Evolutionary conservation across 768 basidiomycete genomes (phyloP).

Genomic region (Calocybe indica): DNA sequence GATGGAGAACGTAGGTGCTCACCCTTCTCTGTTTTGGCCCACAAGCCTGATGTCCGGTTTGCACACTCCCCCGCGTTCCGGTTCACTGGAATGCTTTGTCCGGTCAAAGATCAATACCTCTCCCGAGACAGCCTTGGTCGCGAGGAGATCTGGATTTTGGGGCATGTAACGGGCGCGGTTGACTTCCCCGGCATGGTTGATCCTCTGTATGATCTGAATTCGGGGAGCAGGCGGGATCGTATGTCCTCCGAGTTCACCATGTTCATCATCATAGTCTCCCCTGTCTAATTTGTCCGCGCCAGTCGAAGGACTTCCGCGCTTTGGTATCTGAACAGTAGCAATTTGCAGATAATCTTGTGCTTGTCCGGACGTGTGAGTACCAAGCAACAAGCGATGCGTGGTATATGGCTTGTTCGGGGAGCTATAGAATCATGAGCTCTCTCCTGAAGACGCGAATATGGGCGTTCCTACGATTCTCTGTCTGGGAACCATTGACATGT

Average conservation of each 20-base stretch:
- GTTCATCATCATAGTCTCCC: constrained; percentile 83
- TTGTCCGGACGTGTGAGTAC: constrained; percentile 95
- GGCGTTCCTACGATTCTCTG: constrained; percentile 71
- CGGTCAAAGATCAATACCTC: constrained; percentile 95
- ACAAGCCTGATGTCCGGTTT: constrained; percentile 88
- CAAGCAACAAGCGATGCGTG: constrained; percentile 88
- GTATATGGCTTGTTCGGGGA: constrained; percentile 92
- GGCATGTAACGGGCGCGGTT: constrained; percentile 99
- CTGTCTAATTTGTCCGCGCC: constrained; percentile 76
- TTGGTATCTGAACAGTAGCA: constrained; percentile 89
- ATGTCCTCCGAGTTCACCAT: constrained; percentile 92
- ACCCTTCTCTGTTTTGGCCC: constrained; percentile 94
- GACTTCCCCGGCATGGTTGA: constrained; percentile 94
- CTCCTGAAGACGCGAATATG: background rate
- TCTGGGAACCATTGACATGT: constrained; percentile 99
- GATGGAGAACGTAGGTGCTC: constrained; percentile 19
- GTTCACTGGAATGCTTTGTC: constrained; percentile 94
- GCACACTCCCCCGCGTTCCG: constrained; percentile 77
- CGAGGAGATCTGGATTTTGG: constrained; percentile 95
- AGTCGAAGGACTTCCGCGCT: constrained; percentile 54
- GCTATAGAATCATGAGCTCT: constrained; percentile 30
- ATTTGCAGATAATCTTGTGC: constrained; percentile 95
- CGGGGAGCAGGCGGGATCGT: constrained; percentile 79
- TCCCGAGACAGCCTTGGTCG: constrained; percentile 88
- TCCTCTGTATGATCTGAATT: constrained; percentile 86